Percentiles rank a stretch among this genome's conserved stretches.
phyloP scores from a whole-genome alignment of 352 stramenopile genomes.

The Pythium grandisporangium region DNA sequence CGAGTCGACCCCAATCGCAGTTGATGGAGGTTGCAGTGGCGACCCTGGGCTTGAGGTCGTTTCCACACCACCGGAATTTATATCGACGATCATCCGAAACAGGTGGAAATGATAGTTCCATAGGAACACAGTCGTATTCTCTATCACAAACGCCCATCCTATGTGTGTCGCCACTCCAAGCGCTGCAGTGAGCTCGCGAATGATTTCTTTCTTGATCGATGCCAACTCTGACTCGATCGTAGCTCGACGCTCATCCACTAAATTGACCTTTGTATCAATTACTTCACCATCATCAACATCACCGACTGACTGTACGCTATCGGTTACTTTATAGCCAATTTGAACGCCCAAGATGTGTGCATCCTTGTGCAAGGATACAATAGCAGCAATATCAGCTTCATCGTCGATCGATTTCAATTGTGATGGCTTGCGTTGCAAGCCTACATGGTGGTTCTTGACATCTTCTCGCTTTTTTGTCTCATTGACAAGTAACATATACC shows the following conservation, averaged over 20 bases:
- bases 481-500: not conserved
- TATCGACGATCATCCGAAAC: conserved; percentile 32
- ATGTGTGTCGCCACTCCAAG: conserved; percentile 26
- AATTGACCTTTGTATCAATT: too few species aligned
- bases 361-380: conserved; percentile 8
- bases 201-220: conserved; percentile 33
- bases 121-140: conserved; percentile 82
- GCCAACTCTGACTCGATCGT: conserved; percentile 13
- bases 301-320: too few species aligned
- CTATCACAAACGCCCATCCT: conserved; percentile 52
- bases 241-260: too few species aligned
- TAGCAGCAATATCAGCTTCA: not conserved
- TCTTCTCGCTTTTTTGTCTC: conserved; percentile 4
- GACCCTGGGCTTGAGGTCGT: not conserved
- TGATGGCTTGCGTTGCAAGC: not conserved
- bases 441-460: not conserved
- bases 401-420: conserved; percentile 1
- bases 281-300: too few species aligned
- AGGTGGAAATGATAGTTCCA: conserved; percentile 91
- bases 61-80: too few species aligned
- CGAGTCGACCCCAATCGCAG: not conserved
- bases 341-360: not conserved
- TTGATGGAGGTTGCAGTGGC: too few species aligned
- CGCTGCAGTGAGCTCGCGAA: conserved; percentile 24
- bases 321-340: too few species aligned